Base-by-base conservation (phyloP, 179 eudicot species). In the Amaranthus tricolor region DNA sequence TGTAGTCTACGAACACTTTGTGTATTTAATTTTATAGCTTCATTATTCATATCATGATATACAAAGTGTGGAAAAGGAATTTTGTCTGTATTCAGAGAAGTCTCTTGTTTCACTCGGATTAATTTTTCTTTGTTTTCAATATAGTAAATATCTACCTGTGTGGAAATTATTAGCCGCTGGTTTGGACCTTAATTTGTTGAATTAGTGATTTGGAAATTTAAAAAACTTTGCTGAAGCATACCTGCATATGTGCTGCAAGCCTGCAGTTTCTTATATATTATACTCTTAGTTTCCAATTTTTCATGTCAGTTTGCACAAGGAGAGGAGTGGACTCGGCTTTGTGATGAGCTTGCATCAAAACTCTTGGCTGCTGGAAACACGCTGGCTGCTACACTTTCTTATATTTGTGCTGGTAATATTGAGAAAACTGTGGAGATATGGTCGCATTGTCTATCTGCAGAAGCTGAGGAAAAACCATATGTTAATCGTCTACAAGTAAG, bases 321-420 rank as follows among this genome's bases (percentile, higher is more conserved):
- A 82, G 99, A 96, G 61, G 94, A 96, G 78, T 96, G 99, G 99
- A 89, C 96, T 50, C 57, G 78, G 51, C 91, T 96, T 9, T 93
- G 98, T 68, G 98, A 91, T 66, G 76, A 90, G 48, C 98, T 93
- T 76, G 97, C 96, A 74, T 87, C 97, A 62, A 96, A 90, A 78
- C 88, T 96, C 51, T 72, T 85, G 85, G 84, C 80, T 79, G 87
- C 84, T 73, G 97, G 97, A 51, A 85, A 93, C 79, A 89, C 90
- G 66, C 81, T 94, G 80, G 94, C 97, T 76, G 96, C 99, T 51
- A 96, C 97, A 44, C 88, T 91, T 9, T 96, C 98, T 76, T 96
- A 88, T 77, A 93, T 96, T 54, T 96, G 99, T 84, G 94, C 99
- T 82, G 98, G 97, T 71, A 96, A 91, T 79, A 91, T 96, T 52